Base-by-base conservation (phyloP, 768 basidiomycete species). In the Psilocybe cubensis region DNA sequence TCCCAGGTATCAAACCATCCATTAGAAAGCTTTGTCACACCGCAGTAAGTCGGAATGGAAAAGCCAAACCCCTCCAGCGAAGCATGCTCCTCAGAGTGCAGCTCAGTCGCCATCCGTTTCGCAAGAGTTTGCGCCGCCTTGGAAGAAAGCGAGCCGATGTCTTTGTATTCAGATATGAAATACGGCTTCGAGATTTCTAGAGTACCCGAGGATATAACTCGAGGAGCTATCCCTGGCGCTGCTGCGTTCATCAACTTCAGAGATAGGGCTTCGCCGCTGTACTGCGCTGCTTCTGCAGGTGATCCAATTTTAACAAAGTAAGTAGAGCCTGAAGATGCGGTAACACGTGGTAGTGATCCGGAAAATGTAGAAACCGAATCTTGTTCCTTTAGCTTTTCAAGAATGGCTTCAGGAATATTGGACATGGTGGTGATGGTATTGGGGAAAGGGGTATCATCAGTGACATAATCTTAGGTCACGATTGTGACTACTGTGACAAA, bases 1-100 rank as follows among this genome's bases (percentile, higher is more conserved):
- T 86, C 83, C 91, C 91, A 93, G 1, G 76, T 84, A 18, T 81
- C 72, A 64, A 79, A 86, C 88, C 89, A 90, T 4, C 89, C 90
- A 61, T 91, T 91, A 40, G 79, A 76, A 55, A 89, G 76, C 45
- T 83, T 79, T 1, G 91, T 92, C 3, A 77, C 77, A 5, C 91
- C 91, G 59, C 91, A 93, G 65, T 84, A 92, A 4, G 91, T 92
- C 1, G 91, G 88, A 17, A 89, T 79, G 4, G 74, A 72, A 66
- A 92, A 92, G 3, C 91, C 91, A 67, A 84, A 91, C 14, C 58
- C 58, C 25, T 60, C 38, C 0, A 84, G 85, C 2, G 79, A 70
- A 4, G 71, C 60, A 56, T 85, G 85, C 61, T 80, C 73, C 64
- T 80, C 75, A 5, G 64, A 64, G 55, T 93, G 91, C 54, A 93